Conservation (phyloP, 805 yeast genomes). For the Yamadazyma akitaensis region DNA sequence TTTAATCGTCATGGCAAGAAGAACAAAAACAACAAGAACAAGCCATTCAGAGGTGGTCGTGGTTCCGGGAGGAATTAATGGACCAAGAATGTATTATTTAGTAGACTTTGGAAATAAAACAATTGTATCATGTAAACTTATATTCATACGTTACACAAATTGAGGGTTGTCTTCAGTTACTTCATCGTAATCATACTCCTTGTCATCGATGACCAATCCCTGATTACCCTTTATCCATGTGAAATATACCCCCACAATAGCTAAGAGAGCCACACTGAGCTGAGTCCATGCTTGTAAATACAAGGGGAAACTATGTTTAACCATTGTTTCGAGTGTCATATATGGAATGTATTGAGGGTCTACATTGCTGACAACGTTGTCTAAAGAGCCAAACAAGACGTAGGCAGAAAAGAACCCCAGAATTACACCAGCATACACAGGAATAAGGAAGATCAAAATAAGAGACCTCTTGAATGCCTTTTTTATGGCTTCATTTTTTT, state of each 20-base stretch:
- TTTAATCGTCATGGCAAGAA: slow-evolving; percentile 2
- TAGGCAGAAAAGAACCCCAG: background rate
- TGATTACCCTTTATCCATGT: slow-evolving; percentile 31
- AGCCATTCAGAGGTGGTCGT: slow-evolving; percentile 1
- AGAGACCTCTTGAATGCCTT: slow-evolving; percentile 26
- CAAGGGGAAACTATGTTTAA: background rate
- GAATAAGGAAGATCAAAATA: slow-evolving; percentile 24
- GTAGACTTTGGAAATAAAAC: background rate
- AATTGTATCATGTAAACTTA: background rate
- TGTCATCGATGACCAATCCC: slow-evolving; percentile 24
- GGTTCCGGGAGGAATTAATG: background rate
- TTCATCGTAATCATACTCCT: slow-evolving; percentile 7
- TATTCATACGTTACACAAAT: background rate
- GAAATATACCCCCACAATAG: slow-evolving; percentile 18
- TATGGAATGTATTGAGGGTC: background rate
- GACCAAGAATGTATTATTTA: background rate
- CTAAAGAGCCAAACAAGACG: background rate
- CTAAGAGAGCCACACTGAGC: slow-evolving; percentile 11
- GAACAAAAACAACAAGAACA: background rate
- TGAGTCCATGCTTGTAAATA: slow-evolving; percentile 11
- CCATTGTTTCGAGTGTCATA: background rate
- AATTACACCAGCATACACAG: slow-evolving; percentile 12
- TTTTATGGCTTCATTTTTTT: slow-evolving; percentile 16
- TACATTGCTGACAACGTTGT: slow-evolving; percentile 1
- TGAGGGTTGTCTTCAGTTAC: background rate